A percentile compares a stretch with the other conserved stretches of the same genome.
These are phyloP conservation scores for Fusarium chaquense DNA, from an alignment of 2,329 filamentous ascomycete genomes.

Conservation along the genomic window DNA sequence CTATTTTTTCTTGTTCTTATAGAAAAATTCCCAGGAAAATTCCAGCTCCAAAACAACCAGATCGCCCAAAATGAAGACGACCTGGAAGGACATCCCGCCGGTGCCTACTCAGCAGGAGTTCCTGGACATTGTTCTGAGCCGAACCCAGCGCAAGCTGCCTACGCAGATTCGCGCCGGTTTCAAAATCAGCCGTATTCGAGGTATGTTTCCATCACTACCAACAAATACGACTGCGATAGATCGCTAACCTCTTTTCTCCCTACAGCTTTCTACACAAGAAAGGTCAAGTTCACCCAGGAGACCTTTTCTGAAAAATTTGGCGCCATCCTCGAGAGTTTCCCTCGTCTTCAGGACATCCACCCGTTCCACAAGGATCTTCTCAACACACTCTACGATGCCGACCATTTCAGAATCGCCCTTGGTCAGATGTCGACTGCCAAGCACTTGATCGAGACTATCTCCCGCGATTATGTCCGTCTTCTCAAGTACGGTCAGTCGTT, in stretches of 20 bases:
- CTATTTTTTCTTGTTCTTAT: not conserved
- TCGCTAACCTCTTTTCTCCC: constrained; percentile 27
- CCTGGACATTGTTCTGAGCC: constrained; percentile 94
- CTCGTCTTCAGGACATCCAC: constrained; percentile 92
- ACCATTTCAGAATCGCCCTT: constrained; percentile 96
- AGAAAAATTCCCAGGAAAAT: constrained; percentile 18
- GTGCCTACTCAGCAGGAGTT: constrained; percentile 96
- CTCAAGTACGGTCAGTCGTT: constrained; percentile 93
- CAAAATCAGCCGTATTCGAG: constrained; percentile 90
- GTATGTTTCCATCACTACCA: constrained; percentile 48
- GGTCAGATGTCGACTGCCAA: constrained; percentile 97
- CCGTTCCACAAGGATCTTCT: constrained; percentile 87
- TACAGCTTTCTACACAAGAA: constrained; percentile 90
- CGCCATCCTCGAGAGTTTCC: constrained; percentile 92
- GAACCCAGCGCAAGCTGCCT: constrained; percentile 91
- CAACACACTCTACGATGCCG: constrained; percentile 98
- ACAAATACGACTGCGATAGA: not conserved
- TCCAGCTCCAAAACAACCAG: constrained; percentile 42
- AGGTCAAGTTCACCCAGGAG: constrained; percentile 98
- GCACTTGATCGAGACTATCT: constrained; percentile 95
- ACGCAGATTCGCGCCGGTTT: constrained; percentile 97
- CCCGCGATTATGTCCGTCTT: constrained; percentile 94
- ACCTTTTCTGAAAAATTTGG: constrained; percentile 95
- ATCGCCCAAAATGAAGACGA: constrained; percentile 67
- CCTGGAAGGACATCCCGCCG: constrained; percentile 83